phyloP scores from a whole-genome alignment of 169 alveolate species.

The Hepatocystis sp. region DNA sequence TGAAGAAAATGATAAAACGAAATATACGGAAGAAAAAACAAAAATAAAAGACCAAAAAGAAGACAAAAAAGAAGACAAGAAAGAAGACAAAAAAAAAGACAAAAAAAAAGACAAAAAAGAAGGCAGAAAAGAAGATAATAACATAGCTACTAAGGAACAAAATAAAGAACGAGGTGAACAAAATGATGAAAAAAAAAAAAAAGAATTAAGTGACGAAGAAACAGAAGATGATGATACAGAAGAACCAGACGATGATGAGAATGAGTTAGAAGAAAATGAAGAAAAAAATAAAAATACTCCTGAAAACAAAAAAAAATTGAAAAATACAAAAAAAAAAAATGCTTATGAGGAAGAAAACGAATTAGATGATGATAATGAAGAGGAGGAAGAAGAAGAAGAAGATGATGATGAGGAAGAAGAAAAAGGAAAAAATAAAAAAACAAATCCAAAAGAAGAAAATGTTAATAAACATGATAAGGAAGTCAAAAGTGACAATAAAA shows the following conservation, averaged over 20 bases:
- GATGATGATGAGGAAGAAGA: constrained; percentile 26
- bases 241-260: constrained; percentile 11
- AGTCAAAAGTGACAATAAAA: constrained; percentile 8
- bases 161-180: background rate
- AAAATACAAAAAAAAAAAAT: background rate
- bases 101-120: constrained; percentile 7
- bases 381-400: constrained; percentile 15
- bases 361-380: constrained; percentile 1
- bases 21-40: constrained; percentile 3
- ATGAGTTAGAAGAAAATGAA: constrained; percentile 9
- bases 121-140: background rate
- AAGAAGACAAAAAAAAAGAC: constrained; percentile 5
- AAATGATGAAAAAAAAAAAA: constrained; percentile 1
- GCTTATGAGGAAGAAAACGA: background rate
- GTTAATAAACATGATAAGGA: constrained; percentile 4
- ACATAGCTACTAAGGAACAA: background rate
- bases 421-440: background rate
- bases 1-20: constrained; percentile 9
- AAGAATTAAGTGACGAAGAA: background rate
- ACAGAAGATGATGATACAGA: background rate
- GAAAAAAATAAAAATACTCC: background rate
- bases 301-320: background rate
- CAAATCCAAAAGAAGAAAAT: constrained; percentile 8
- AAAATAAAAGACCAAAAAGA: constrained; percentile 8
- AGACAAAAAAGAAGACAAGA: constrained; percentile 1